Evolutionary conservation across 345 rosid genomes (phyloP), one percentile per base, ranked within the genome.

Genomic region (Stellera chamaejasme): DNA sequence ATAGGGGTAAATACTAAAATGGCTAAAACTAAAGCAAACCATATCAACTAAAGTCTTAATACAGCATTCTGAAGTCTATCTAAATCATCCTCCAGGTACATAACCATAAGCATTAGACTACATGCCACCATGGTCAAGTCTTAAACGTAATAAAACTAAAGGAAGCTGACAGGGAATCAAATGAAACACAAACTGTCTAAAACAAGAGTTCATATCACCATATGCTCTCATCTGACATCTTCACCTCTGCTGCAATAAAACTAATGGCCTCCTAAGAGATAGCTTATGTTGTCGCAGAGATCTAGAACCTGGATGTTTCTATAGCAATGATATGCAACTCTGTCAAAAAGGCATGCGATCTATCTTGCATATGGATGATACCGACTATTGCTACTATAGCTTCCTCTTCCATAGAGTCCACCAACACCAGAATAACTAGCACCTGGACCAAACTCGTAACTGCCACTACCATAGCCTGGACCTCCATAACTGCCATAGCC

Each of bases 361-460:
- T 83, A 93, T 70, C 97, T 86, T 61, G 86, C 76, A 64, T 89
- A 93, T 52, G 99, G 99, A 80, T 93, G 97, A 72, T 84, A 93
- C 42, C 99, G 89, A 85, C 90, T 80, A 84, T 81, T 76, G 91
- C 87, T 77, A 79, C 85, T 83, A 83, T 86, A 87, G 78, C 97
- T 80, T 72, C 88, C 91, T 79, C 94, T 77, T 56, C 96, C 89
- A 63, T 84, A 84, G 41, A 82, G 69, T 43, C 85, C 90, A 76
- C 90, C 82, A 66, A 82, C 75, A 68, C 84, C 94, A 67, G 88
- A 87, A 69, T 80, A 88, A 77, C 88, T 74, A 65, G 92, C 62
- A 60, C 88, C 96, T 58, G 94, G 89, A 64, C 95, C 95, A 12
- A 87, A 73, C 47, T 85, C 96, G 74, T 68, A 90, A 52, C 81